Percentiles rank a stretch among this genome's conserved stretches.
phyloP scores from a whole-genome alignment of 257 asterid species.

The Solanum piurae region DNA sequence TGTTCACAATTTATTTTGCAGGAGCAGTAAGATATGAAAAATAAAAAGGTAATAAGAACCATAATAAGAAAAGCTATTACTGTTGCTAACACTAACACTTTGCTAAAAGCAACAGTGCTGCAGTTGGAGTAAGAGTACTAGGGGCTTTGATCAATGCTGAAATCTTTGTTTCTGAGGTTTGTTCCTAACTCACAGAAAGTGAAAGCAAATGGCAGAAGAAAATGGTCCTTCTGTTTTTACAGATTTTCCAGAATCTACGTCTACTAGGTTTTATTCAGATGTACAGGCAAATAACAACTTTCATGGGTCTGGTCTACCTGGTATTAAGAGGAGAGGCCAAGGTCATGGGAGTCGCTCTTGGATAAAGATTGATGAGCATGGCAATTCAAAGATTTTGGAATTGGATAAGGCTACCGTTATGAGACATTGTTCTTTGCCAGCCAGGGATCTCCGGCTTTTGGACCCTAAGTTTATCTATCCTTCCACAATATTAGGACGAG shows the following conservation, averaged over 20 bases:
- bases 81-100: neutral
- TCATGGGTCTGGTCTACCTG: constrained; percentile 40
- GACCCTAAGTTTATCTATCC: constrained; percentile 93
- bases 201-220: constrained; percentile 46
- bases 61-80: neutral
- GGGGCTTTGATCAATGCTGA: constrained; percentile 17
- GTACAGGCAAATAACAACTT: constrained; percentile 21
- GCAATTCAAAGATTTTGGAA: constrained; percentile 65
- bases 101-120: neutral
- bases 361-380: constrained; percentile 76
- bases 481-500: constrained; percentile 92
- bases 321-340: constrained; percentile 88
- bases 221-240: constrained; percentile 21
- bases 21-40: neutral
- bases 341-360: constrained; percentile 84
- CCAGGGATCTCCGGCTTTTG: constrained; percentile 95
- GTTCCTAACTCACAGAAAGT: constrained; percentile 5
- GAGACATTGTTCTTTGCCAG: constrained; percentile 91
- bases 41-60: neutral
- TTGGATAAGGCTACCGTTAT: constrained; percentile 75
- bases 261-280: constrained; percentile 11
- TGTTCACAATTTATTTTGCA: neutral
- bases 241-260: constrained; percentile 21
- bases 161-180: constrained; percentile 3
- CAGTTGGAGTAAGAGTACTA: neutral